Evolutionary conservation across 352 stramenopile species (phyloP).

Genomic region (Globisporangium acanthophoron): DNA sequence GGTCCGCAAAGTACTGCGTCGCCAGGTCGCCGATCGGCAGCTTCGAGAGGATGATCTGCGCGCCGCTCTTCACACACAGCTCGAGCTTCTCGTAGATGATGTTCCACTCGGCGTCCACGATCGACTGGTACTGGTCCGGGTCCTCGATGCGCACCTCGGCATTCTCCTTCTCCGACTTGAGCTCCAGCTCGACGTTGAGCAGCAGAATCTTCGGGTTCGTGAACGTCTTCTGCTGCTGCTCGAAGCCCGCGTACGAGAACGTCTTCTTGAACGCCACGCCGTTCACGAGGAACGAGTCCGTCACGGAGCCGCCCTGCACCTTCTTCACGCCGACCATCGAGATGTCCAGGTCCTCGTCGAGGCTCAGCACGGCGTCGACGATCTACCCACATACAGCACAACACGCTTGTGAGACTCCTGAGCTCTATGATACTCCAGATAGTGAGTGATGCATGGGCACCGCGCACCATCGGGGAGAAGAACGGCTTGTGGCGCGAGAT

Average conservation of each 20-base stretch:
- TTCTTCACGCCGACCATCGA: slow-evolving; percentile 98
- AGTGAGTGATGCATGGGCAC: neutral
- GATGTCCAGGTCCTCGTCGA: slow-evolving; percentile 87
- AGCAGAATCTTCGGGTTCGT: slow-evolving; percentile 95
- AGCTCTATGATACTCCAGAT: too few species aligned
- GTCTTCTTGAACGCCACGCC: slow-evolving; percentile 99
- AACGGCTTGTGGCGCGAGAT: slow-evolving; percentile 96
- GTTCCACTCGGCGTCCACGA: slow-evolving; percentile 99
- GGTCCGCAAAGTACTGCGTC: slow-evolving; percentile 99
- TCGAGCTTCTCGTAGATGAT: slow-evolving; percentile 99
- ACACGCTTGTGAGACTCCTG: neutral
- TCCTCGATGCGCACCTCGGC: slow-evolving; percentile 97
- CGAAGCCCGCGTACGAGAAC: slow-evolving; percentile 99
- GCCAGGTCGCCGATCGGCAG: slow-evolving; percentile 95
- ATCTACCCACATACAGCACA: slow-evolving; percentile 36
- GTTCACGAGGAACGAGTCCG: slow-evolving; percentile 96
- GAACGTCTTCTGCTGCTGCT: slow-evolving; percentile 99
- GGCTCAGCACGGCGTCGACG: slow-evolving; percentile 92
- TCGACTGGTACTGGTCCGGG: slow-evolving; percentile 98
- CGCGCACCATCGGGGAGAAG: slow-evolving; percentile 94
- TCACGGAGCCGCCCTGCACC: slow-evolving; percentile 96
- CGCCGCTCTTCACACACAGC: slow-evolving; percentile 86
- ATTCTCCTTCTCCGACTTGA: slow-evolving; percentile 99
- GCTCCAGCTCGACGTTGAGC: slow-evolving; percentile 98
- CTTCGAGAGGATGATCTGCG: slow-evolving; percentile 98